A percentile compares a stretch with the other conserved stretches of the same genome.
phyloP scores from a whole-genome alignment of 768 basidiomycete genomes.

The Trametes meyenii region DNA sequence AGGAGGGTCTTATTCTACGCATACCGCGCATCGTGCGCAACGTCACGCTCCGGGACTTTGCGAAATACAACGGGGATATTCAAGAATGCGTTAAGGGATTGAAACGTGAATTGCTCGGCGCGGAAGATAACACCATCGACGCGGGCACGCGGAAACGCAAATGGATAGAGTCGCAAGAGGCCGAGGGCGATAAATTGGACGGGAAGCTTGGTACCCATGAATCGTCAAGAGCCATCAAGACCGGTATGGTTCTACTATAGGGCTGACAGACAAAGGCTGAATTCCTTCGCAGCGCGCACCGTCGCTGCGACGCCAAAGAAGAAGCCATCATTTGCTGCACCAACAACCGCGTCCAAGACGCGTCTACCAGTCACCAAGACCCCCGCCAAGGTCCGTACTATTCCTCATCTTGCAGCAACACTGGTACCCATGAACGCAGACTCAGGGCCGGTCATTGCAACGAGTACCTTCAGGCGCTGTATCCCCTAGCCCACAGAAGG shows the following conservation, averaged over 20 bases:
- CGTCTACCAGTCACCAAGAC: conserved; percentile 36
- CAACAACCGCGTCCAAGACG: conserved; percentile 55
- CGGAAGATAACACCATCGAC: conserved; percentile 58
- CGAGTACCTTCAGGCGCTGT: conserved; percentile 32
- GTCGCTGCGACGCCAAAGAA: conserved; percentile 56
- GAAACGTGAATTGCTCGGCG: conserved; percentile 63
- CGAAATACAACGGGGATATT: conserved; percentile 76
- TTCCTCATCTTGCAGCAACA: background rate
- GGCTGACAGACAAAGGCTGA: background rate
- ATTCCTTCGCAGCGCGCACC: conserved; percentile 42
- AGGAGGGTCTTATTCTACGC: conserved; percentile 72
- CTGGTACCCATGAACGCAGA: conserved; percentile 6
- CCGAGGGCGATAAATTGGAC: conserved; percentile 37
- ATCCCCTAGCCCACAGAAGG: conserved; percentile 43
- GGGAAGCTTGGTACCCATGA: conserved; percentile 29
- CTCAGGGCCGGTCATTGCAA: conserved; percentile 31
- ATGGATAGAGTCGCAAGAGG: conserved; percentile 68
- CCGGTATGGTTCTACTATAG: conserved; percentile 46
- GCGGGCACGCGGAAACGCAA: conserved; percentile 74
- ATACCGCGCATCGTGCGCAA: conserved; percentile 75
- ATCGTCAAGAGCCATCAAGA: conserved; percentile 56
- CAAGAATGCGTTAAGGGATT: conserved; percentile 70
- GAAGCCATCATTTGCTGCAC: conserved; percentile 51
- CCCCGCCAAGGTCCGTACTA: conserved; percentile 33
- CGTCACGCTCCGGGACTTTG: conserved; percentile 78